Percentiles rank a stretch among this genome's conserved stretches.
Conservation (phyloP, 1,284 basidiomycete species). For the Apiotrichum domesticum region DNA sequence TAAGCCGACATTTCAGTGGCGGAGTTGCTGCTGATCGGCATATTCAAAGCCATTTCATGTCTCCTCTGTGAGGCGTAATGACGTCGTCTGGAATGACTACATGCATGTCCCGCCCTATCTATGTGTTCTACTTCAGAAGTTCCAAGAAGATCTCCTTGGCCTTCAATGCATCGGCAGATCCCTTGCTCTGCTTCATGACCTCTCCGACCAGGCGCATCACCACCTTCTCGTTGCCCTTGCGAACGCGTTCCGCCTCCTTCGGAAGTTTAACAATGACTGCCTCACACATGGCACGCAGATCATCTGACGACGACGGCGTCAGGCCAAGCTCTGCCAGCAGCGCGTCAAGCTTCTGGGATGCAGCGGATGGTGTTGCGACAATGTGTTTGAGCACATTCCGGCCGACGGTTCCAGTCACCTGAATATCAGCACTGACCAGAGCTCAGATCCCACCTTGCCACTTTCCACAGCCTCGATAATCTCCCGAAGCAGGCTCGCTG, state of each 20-base stretch:
- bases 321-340: conserved; percentile 46
- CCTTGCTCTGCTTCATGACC: conserved; percentile 79
- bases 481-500: conserved; percentile 62
- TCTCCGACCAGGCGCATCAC: conserved; percentile 80
- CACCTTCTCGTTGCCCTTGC: conserved; percentile 70
- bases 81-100: not conserved
- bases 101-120: not conserved
- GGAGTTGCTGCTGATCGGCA: too few relatives aligned
- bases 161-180: conserved; percentile 60
- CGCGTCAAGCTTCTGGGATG: conserved; percentile 41
- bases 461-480: conserved; percentile 69
- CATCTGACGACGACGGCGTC: conserved; percentile 20
- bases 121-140: conserved; percentile 19
- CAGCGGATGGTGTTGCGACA: conserved; percentile 38
- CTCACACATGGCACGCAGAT: conserved; percentile 55
- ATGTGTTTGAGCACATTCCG: conserved; percentile 55
- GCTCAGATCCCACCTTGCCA: conserved; percentile 48
- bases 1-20: too few relatives aligned
- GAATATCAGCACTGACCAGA: not conserved
- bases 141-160: conserved; percentile 40
- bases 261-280: conserved; percentile 63
- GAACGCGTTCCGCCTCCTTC: conserved; percentile 62
- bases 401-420: conserved; percentile 54
- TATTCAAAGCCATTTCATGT: too few relatives aligned
- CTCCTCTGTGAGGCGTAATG: not conserved